phyloP scores from a whole-genome alignment of 2,329 filamentous ascomycete species.

The Neocucurbitaria cava region DNA sequence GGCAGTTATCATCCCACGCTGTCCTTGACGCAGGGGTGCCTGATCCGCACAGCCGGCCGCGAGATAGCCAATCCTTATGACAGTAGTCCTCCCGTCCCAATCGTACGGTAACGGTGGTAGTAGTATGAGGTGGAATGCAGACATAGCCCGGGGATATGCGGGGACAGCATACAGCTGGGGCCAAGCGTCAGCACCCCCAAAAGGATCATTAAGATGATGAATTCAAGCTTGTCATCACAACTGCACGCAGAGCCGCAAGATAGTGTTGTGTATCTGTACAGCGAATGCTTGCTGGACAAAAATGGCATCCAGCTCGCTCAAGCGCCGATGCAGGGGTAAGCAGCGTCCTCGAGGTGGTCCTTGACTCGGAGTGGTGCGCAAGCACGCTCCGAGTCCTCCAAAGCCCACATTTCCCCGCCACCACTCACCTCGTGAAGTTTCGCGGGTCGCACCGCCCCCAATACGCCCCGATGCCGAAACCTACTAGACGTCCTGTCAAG shows the following conservation, averaged over 20 bases:
- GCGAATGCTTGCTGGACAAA: constrained; percentile 8
- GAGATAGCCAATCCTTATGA: constrained; percentile 38
- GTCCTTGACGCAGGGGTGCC: constrained; percentile 16
- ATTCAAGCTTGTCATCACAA: constrained; percentile 12
- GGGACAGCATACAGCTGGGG: constrained; percentile 14
- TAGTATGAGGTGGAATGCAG: constrained; percentile 22
- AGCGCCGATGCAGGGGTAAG: constrained; percentile 34
- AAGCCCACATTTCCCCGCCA: constrained; percentile 27
- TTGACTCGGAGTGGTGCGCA: constrained; percentile 19
- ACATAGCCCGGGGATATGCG: constrained; percentile 24
- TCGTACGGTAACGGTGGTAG: constrained; percentile 29
- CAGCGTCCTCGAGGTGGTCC: constrained; percentile 14
- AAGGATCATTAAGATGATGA: constrained; percentile 15
- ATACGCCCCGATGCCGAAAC: constrained; percentile 16
- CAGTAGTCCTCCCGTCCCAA: constrained; percentile 32
- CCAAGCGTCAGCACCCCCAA: constrained; percentile 16
- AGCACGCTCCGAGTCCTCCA: constrained; percentile 24
- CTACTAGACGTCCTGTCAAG: constrained; percentile 8
- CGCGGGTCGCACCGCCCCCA: constrained; percentile 41
- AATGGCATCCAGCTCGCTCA: constrained; percentile 7
- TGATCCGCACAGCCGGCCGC: constrained; percentile 27
- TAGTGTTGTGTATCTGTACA: constrained; percentile 14
- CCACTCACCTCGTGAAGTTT: constrained; percentile 21
- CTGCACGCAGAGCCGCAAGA: constrained; percentile 31
- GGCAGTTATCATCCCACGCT: constrained; percentile 33